Evolutionary conservation across 345 rosid genomes (phyloP), one percentile per base, ranked within the genome.

Genomic region (Trapa incisa): DNA sequence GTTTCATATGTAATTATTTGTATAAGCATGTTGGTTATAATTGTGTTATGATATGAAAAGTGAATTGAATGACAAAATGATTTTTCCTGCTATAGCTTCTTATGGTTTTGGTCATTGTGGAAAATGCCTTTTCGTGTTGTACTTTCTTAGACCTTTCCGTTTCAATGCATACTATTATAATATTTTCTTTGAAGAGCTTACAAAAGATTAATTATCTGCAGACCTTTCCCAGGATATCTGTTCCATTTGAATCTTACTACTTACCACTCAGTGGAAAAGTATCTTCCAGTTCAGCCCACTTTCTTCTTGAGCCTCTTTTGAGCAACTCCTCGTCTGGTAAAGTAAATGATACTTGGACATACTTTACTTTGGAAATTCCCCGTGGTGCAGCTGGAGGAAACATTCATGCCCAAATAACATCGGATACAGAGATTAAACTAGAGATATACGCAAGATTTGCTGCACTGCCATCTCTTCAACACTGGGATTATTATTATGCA

Each of bases 331-430:
- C 29, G 48, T 63, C 73, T 71, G 84, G 79, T 43, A 86, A 77
- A 61, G 43, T 64, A 32, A 77, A 80, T 61, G 77, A 77, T 80
- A 70, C 75, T 56, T 88, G 95, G 99, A 91, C 95, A 57, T 91
- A 88, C 74, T 88, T 91, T 80, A 68, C 83, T 52, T 66, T 88
- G 78, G 82, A 87, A 75, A 65, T 94, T 65, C 99, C 97, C 72
- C 82, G 37, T 9, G 97, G 97, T 67, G 97, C 95, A 67, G 92
- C 92, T 75, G 97, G 99, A 76, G 94, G 92, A 74, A 90, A 87
- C 70, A 81, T 94, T 64, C 99, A 91, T 58, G 75, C 86, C 65
- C 86, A 78, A 22, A 75, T 91, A 62, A 75, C 75, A 17, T 85
- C 97, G 37, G 85, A 80, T 65, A 58, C 79, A 50, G 75, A 73